Conservation (phyloP, 345 rosid species). For the Sisymbrium irio region DNA sequence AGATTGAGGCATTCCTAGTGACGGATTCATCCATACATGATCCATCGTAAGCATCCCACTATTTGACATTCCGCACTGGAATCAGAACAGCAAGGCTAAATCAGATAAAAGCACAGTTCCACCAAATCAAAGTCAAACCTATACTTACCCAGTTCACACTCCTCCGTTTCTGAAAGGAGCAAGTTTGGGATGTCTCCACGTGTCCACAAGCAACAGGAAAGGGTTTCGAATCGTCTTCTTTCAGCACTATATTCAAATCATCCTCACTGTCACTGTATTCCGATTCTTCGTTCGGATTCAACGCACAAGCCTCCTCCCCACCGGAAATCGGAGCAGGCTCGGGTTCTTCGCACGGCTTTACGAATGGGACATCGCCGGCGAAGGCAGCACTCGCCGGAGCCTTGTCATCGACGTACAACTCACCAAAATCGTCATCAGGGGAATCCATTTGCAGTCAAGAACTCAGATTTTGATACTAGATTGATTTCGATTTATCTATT, state of each 20-base stretch:
- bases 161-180: background rate
- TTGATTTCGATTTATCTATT: background rate
- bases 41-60: slow-evolving; percentile 28
- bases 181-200: background rate
- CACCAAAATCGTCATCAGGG: slow-evolving; percentile 60
- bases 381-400: slow-evolving; percentile 35
- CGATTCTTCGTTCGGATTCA: slow-evolving; percentile 22
- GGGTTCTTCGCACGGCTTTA: slow-evolving; percentile 9
- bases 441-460: slow-evolving; percentile 46
- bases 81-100: background rate
- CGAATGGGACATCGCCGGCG: slow-evolving; percentile 1
- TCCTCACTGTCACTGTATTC: slow-evolving; percentile 57
- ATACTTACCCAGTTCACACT: slow-evolving; percentile 17
- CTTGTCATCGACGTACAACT: slow-evolving; percentile 53
- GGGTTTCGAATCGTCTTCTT: slow-evolving; percentile 49
- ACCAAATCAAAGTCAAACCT: background rate
- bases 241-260: slow-evolving; percentile 63
- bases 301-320: background rate
- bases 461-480: too few species aligned
- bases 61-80: slow-evolving; percentile 29
- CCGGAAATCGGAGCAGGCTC: slow-evolving; percentile 1
- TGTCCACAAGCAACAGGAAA: background rate
- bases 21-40: background rate
- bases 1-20: slow-evolving; percentile 29
- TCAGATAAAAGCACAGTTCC: background rate